Evolutionary conservation across 345 rosid species (phyloP), one percentile per base, ranked within the genome.

Genomic region (Lagerstroemia speciosa): DNA sequence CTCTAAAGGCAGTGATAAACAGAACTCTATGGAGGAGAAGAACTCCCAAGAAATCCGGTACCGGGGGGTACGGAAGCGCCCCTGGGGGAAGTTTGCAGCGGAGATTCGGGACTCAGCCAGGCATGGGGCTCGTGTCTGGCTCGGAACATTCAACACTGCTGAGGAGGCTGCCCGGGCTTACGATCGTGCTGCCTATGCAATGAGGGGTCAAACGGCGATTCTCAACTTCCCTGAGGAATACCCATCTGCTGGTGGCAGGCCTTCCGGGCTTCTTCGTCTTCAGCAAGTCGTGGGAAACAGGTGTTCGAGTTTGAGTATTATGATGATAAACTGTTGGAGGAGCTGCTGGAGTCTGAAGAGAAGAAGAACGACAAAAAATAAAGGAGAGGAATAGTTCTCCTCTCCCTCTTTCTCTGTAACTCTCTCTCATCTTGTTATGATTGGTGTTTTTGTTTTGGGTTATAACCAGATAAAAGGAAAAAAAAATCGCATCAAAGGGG

Each of bases 101-200:
- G 98, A 92, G 89, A 92, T 92, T 68, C 84, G 96, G 0, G 96
- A 92, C 72, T 89, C 96, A 0, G 80, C 80, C 12, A 77, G 85
- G 40, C 94, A 83, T 0, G 94, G 98, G 6, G 88, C 87, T 20
- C 81, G 98, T 15, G 75, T 92, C 32, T 92, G 98, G 98, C 86
- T 92, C 0, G 98, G 98, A n/a, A 92, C n/a, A n/a, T n/a, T n/a
- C n/a, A n/a, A n/a, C n/a, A 85, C 98, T 0, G 98, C 96, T 0
- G 98, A 92, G 71, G 96, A 89, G 30, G 98, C 98, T 0, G 96
- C 96, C 30, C 72, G 98, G 73, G 98, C 96, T 0, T 92, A 92
- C 43, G 98, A 92, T 48, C 78, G 86, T 55, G 96, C 98, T 0
- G 96, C 98, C 19, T 89, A 81, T 68, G 67, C 86, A 61, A 92